Evolutionary conservation across 1,284 basidiomycete species (phyloP), one percentile per base, ranked within the genome.

Genomic region (Sphaerobolus stellatus): DNA sequence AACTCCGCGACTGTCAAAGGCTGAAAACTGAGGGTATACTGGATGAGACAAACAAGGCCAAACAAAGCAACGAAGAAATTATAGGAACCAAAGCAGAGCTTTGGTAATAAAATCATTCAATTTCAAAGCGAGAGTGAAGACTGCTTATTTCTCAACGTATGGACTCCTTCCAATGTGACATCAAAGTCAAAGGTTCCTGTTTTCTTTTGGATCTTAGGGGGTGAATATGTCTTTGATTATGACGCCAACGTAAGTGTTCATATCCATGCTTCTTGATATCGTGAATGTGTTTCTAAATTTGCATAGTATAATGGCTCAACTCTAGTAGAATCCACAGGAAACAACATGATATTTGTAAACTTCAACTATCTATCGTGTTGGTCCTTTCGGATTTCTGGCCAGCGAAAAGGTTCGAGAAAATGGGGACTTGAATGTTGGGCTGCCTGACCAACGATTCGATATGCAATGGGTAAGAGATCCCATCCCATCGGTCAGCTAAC

Each of bases 361-460:
- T 58, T 70, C 60, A 70, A 73, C 58, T 74, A n/a, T n/a, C n/a
- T 74, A 74, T 52, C 67, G 73, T 18, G 62, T 71, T 8, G 68
- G 67, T n/a, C 59, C 66, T 1, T 65, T 71, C 51, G 73, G 73
- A 9, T 73, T 71, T 54, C 56, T 69, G 31, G 57, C 61, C 22
- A 64, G 65, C 5, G 50, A 59, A 8, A 57, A 60, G 46, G 59
- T 64, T 8, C 58, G 56, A 9, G 52, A 49, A 20, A 48, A 50
- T 36, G 66, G 75, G 0, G 65, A 70, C 27, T 11, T 63, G 38
- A 68, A 72, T 48, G 69, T 73, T 46, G 49, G 54, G 18, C 40
- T 56, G 5, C 52, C 62, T 24, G 49, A 56, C 34, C 60, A 33
- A 62, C 24, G 38, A 47, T 29, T n/a, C 6, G 50, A 36, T 14